Conservation (phyloP, 202 grass and related monocot species). For the Eragrostis tef region DNA sequence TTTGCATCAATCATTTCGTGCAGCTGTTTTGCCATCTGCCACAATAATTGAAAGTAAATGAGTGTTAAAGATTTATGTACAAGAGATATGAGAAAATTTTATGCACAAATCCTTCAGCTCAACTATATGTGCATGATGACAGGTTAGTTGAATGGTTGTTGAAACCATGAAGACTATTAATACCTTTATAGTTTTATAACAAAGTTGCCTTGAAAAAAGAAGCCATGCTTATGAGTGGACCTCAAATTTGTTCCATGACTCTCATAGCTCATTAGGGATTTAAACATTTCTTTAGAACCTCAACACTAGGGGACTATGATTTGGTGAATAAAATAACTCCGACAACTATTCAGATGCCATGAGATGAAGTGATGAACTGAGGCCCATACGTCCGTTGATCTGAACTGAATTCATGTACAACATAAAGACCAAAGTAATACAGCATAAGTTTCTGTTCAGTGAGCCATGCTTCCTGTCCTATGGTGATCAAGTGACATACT, state of each 20-base stretch:
- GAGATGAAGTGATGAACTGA: slow-evolving; percentile 3
- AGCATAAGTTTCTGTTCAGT: slow-evolving; percentile 6
- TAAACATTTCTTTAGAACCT: slow-evolving; percentile 22
- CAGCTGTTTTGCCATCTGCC: slow-evolving; percentile 78
- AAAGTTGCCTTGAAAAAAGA: slow-evolving; percentile 18
- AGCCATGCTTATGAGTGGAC: slow-evolving; percentile 22
- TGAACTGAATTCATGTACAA: neutral
- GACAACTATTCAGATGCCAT: slow-evolving; percentile 1
- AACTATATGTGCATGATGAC: slow-evolving; percentile 2
- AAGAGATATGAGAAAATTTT: slow-evolving; percentile 22
- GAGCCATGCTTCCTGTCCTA: neutral
- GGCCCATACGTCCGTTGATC: neutral
- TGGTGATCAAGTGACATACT: neutral
- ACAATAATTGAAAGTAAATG: slow-evolving; percentile 45
- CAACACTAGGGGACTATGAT: slow-evolving; percentile 10
- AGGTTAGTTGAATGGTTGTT: neutral
- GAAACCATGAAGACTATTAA: neutral
- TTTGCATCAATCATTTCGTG: slow-evolving; percentile 44
- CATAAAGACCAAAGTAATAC: neutral
- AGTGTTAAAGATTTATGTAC: slow-evolving; percentile 21
- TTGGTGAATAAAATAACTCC: slow-evolving; percentile 7
- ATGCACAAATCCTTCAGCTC: slow-evolving; percentile 8
- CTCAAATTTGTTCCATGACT: slow-evolving; percentile 3
- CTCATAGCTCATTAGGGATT: slow-evolving; percentile 12
- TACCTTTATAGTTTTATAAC: slow-evolving; percentile 29